These are phyloP conservation scores for Baorangia bicolor DNA, from an alignment of 768 basidiomycete genomes.

Conservation along the genomic window DNA sequence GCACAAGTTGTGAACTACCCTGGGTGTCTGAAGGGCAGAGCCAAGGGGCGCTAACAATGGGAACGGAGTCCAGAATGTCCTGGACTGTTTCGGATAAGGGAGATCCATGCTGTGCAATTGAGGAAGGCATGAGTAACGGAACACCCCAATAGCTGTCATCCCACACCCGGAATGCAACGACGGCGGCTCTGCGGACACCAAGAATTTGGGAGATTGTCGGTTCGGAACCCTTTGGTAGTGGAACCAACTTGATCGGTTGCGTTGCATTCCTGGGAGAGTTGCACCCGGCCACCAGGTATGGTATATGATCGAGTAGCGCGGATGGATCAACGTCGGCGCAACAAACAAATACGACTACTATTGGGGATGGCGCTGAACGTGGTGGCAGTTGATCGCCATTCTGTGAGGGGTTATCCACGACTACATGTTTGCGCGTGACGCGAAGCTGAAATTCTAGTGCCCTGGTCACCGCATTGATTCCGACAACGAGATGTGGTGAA, in stretches of 20 bases:
- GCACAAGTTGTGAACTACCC: constrained; percentile 41
- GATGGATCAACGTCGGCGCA: constrained; percentile 73
- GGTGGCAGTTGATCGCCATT: neutral
- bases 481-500: constrained; percentile 49
- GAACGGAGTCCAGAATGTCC: constrained; percentile 48
- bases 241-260: constrained; percentile 52
- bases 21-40: constrained; percentile 32
- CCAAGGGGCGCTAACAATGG: constrained; percentile 67
- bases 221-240: constrained; percentile 71
- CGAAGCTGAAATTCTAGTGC: constrained; percentile 59
- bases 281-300: constrained; percentile 71
- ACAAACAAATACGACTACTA: constrained; percentile 62
- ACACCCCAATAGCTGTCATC: neutral
- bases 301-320: constrained; percentile 70
- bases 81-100: constrained; percentile 38
- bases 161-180: constrained; percentile 67
- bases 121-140: constrained; percentile 3
- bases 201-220: constrained; percentile 52
- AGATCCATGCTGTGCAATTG: constrained; percentile 37
- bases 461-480: constrained; percentile 82
- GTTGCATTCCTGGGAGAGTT: constrained; percentile 46
- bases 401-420: neutral
- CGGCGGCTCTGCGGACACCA: constrained; percentile 66
- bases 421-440: constrained; percentile 23
- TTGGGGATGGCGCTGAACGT: constrained; percentile 5